Base-by-base conservation (phyloP, 1,284 basidiomycete species). In the Stygiomarasmius scandens region DNA sequence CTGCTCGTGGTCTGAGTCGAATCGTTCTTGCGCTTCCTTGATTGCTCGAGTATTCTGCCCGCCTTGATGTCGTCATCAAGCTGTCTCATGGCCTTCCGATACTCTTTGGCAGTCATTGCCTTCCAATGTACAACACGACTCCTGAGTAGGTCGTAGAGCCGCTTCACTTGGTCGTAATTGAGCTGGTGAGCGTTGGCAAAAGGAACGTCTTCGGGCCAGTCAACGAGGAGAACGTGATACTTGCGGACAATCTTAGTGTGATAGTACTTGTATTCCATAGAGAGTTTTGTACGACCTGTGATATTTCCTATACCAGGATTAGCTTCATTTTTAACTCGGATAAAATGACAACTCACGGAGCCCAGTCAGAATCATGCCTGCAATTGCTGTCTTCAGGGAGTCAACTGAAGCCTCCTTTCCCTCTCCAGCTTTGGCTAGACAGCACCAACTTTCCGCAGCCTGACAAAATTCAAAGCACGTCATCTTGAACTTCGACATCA, bases 241-340 rank as follows among this genome's bases (percentile, higher is more conserved):
- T 50, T 50, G 16, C 32, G 27, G 22, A 50, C 49, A 11, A 53
- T 32, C 12, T 27, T 24, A n/a, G 25, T 20, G 4, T 32, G 34
- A 29, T 53, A 45, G 52, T 45, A n/a, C 11, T 45, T 36, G 36
- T 52, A 52, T 23, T 52, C 36, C 50, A 52, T 52, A n/a, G 14
- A 20, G 4, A 52, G n/a, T 10, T 52, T 52, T n/a, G n/a, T n/a
- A n/a, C n/a, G n/a, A n/a, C n/a, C n/a, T n/a, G n/a, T n/a, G n/a
- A n/a, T n/a, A n/a, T n/a, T n/a, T n/a, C n/a, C n/a, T n/a, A n/a
- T n/a, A n/a, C n/a, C n/a, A n/a, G n/a, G n/a, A n/a, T n/a, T n/a
- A n/a, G n/a, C n/a, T n/a, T n/a, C n/a, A n/a, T n/a, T n/a, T n/a
- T n/a, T n/a, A n/a, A n/a, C n/a, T n/a, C n/a, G n/a, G n/a, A n/a